phyloP scores from a whole-genome alignment of 257 asterid species.

The Orobanche coerulescens region DNA sequence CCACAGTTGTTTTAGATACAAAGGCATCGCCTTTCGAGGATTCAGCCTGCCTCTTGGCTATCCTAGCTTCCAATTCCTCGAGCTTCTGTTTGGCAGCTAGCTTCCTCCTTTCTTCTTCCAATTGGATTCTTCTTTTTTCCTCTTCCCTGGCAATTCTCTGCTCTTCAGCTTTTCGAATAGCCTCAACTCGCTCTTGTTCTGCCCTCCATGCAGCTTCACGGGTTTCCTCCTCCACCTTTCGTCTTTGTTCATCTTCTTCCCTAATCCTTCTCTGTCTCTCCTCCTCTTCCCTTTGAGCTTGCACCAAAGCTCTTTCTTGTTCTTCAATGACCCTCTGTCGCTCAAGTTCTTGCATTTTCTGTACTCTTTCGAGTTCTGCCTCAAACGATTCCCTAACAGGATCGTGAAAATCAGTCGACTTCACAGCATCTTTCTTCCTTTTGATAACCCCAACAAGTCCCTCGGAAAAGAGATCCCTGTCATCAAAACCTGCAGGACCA shows the following conservation, averaged over 20 bases:
- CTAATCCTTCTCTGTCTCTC: slow-evolving; percentile 67
- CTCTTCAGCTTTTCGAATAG: slow-evolving; percentile 72
- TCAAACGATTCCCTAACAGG: slow-evolving; percentile 93
- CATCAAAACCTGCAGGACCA: slow-evolving; percentile 56
- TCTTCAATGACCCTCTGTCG: slow-evolving; percentile 70
- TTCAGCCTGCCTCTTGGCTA: slow-evolving; percentile 67
- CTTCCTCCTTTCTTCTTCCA: slow-evolving; percentile 96
- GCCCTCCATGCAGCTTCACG: slow-evolving; percentile 93
- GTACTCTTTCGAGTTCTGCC: slow-evolving; percentile 98
- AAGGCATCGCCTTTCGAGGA: slow-evolving; percentile 32
- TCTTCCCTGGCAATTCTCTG: slow-evolving; percentile 75
- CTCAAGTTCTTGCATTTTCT: slow-evolving; percentile 94
- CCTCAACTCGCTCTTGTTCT: slow-evolving; percentile 75
- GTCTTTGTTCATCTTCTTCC: slow-evolving; percentile 71
- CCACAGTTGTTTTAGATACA: slow-evolving; percentile 26
- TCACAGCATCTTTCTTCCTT: slow-evolving; percentile 72
- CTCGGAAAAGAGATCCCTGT: slow-evolving; percentile 64
- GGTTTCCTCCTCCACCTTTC: slow-evolving; percentile 78
- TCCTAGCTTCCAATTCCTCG: slow-evolving; percentile 81
- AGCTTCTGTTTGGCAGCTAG: slow-evolving; percentile 90
- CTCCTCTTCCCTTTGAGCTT: slow-evolving; percentile 77
- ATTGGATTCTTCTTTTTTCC: slow-evolving; percentile 53
- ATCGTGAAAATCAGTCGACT: slow-evolving; percentile 65
- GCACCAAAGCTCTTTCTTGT: slow-evolving; percentile 86
- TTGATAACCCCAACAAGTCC: slow-evolving; percentile 69